These are phyloP conservation scores for Entoloma clypeatum DNA, from an alignment of 1,284 basidiomycete genomes.

Conservation along the genomic window DNA sequence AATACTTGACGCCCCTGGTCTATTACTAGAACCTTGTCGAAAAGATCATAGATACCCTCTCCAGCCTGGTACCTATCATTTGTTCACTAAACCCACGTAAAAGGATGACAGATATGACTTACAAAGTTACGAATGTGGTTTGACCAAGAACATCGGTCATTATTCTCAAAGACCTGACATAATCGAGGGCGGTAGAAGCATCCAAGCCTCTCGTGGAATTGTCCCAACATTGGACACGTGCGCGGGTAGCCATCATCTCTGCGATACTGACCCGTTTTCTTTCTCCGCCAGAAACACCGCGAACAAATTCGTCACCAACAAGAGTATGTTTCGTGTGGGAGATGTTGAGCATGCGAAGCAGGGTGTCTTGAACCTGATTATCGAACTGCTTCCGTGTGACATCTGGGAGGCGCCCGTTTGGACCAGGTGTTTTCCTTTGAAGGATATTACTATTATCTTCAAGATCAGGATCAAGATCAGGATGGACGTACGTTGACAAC, in stretches of 20 bases:
- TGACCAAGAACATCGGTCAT: slow-evolving; percentile 76
- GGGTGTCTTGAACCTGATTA: slow-evolving; percentile 51
- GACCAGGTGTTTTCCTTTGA: slow-evolving; percentile 51
- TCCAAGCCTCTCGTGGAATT: slow-evolving; percentile 85
- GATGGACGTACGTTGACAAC: slow-evolving; percentile 46
- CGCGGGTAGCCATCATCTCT: slow-evolving; percentile 80
- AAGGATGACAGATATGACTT: slow-evolving; percentile 32
- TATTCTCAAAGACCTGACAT: slow-evolving; percentile 66
- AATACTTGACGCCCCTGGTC: slow-evolving; percentile 83
- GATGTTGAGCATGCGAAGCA: slow-evolving; percentile 80
- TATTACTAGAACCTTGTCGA: slow-evolving; percentile 78
- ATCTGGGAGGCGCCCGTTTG: slow-evolving; percentile 67
- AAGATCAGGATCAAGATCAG: background rate
- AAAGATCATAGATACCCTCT: slow-evolving; percentile 73
- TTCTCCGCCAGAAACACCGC: slow-evolving; percentile 86
- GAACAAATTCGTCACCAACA: slow-evolving; percentile 81
- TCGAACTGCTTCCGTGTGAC: slow-evolving; percentile 59
- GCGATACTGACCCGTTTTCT: slow-evolving; percentile 85
- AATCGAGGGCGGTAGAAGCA: slow-evolving; percentile 82
- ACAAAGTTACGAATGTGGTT: slow-evolving; percentile 77
- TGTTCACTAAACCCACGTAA: background rate
- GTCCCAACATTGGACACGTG: slow-evolving; percentile 79
- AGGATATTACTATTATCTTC: slow-evolving; percentile 7
- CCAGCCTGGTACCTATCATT: slow-evolving; percentile 72
- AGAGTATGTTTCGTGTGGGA: slow-evolving; percentile 72